These are phyloP conservation scores for Suillus lakei DNA, from an alignment of 768 basidiomycete genomes.

Conservation along the genomic window DNA sequence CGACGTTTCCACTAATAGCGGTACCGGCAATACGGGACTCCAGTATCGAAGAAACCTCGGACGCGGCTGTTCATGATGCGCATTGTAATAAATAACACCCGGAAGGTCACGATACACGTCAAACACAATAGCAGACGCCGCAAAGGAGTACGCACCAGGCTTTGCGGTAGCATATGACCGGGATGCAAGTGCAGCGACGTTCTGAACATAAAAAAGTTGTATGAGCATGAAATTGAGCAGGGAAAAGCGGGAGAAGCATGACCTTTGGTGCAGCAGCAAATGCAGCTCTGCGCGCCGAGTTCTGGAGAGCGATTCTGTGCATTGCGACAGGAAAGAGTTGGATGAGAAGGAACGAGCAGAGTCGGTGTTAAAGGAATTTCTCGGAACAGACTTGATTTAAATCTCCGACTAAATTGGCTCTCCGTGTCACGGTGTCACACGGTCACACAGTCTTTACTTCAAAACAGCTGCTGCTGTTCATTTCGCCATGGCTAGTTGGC, in stretches of 20 bases:
- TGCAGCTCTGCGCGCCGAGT: constrained; percentile 79
- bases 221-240: constrained; percentile 6
- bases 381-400: constrained; percentile 37
- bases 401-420: constrained; percentile 34
- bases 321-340: constrained; percentile 53
- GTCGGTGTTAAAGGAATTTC: constrained; percentile 35
- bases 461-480: constrained; percentile 2
- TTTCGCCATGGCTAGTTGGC: constrained; percentile 21
- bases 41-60: constrained; percentile 99
- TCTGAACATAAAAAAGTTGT: constrained; percentile 31
- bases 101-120: constrained; percentile 17
- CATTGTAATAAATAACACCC: constrained; percentile 30
- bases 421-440: constrained; percentile 14
- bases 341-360: constrained; percentile 49
- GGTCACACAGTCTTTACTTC: constrained; percentile 13
- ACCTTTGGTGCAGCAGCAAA: constrained; percentile 74
- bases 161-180: constrained; percentile 98
- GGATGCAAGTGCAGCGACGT: constrained; percentile 53
- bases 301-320: constrained; percentile 88
- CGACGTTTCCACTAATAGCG: constrained; percentile 89
- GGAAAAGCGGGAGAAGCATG: constrained; percentile 25
- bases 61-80: constrained; percentile 73
- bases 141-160: constrained; percentile 69
- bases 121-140: constrained; percentile 13
- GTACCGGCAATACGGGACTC: constrained; percentile 98